Evolutionary conservation across 2,329 filamentous ascomycete species (phyloP).

Genomic region (Dothideomycetes sp.): DNA sequence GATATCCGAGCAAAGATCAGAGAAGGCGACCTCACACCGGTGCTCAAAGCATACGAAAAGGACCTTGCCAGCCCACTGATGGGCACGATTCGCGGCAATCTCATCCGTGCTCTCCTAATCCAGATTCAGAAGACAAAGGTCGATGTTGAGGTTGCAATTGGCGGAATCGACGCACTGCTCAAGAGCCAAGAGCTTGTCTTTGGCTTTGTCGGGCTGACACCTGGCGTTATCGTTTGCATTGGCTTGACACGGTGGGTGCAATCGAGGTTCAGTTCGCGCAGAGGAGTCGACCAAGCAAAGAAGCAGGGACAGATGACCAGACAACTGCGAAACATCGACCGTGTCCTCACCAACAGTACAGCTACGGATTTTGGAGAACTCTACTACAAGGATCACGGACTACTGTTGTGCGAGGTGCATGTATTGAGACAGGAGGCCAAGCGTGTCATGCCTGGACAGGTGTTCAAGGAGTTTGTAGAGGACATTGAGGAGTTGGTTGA

Average conservation of each 20-base stretch:
- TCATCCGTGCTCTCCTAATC: conserved; percentile 82
- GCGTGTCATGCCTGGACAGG: conserved; percentile 57
- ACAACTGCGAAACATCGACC: conserved; percentile 78
- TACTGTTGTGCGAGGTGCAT: conserved; percentile 83
- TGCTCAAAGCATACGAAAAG: conserved; percentile 82
- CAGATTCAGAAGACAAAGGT: conserved; percentile 99
- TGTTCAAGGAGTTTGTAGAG: conserved; percentile 76
- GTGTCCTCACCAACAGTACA: conserved; percentile 39
- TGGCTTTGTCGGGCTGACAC: conserved; percentile 90
- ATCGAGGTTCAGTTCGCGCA: conserved; percentile 57
- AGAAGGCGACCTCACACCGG: conserved; percentile 86
- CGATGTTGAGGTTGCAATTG: conserved; percentile 90
- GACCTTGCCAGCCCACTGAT: conserved; percentile 73
- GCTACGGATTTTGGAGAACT: conserved; percentile 64
- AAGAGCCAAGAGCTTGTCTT: conserved; percentile 97
- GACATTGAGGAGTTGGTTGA: conserved; percentile 81
- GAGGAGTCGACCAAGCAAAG: conserved; percentile 53
- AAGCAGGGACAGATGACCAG: conserved; percentile 62
- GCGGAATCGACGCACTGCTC: conserved; percentile 84
- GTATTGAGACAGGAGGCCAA: conserved; percentile 60
- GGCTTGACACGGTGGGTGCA: conserved; percentile 62
- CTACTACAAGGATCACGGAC: conserved; percentile 83
- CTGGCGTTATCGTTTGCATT: conserved; percentile 78
- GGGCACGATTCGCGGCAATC: conserved; percentile 73
- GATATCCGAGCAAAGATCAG: conserved; percentile 69